These are phyloP conservation scores for Clarireedia hainanense DNA, from an alignment of 2,329 filamentous ascomycete genomes.

Conservation along the genomic window DNA sequence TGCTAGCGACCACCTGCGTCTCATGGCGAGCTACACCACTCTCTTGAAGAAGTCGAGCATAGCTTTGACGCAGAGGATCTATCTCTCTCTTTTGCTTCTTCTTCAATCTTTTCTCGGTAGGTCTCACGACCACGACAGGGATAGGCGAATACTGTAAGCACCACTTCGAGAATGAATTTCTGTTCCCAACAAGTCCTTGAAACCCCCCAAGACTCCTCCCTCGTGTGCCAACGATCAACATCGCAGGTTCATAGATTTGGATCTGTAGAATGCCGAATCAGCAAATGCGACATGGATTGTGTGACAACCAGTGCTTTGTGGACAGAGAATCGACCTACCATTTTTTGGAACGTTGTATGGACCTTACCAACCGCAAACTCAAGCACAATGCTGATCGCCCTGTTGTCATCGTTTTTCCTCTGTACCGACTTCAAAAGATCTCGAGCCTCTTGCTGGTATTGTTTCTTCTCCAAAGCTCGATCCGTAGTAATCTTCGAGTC, in stretches of 20 bases:
- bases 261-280: slow-evolving; percentile 40
- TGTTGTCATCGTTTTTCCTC: slow-evolving; percentile 60
- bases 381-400: slow-evolving; percentile 63
- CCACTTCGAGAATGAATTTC: slow-evolving; percentile 60
- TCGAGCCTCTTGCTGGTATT: slow-evolving; percentile 58
- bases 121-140: slow-evolving; percentile 66
- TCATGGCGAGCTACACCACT: slow-evolving; percentile 35
- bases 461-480: slow-evolving; percentile 47
- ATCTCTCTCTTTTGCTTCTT: slow-evolving; percentile 62
- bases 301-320: not conserved
- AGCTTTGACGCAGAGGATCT: slow-evolving; percentile 54
- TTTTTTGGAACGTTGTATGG: slow-evolving; percentile 64
- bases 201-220: slow-evolving; percentile 62
- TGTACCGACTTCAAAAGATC: slow-evolving; percentile 58
- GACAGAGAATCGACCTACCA: slow-evolving; percentile 42
- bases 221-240: slow-evolving; percentile 63
- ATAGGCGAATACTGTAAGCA: slow-evolving; percentile 68
- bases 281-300: not conserved
- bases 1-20: slow-evolving; percentile 20
- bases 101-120: slow-evolving; percentile 60
- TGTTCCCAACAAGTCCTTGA: slow-evolving; percentile 58
- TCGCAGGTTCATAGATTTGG: slow-evolving; percentile 64
- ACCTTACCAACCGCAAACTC: slow-evolving; percentile 67
- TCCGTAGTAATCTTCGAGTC: slow-evolving; percentile 59
- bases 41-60: slow-evolving; percentile 57